A percentile compares a stretch with the other conserved stretches of the same genome.
Evolutionary conservation across 2,329 filamentous ascomycete species (phyloP).

Genomic region (Dothistroma pini): DNA sequence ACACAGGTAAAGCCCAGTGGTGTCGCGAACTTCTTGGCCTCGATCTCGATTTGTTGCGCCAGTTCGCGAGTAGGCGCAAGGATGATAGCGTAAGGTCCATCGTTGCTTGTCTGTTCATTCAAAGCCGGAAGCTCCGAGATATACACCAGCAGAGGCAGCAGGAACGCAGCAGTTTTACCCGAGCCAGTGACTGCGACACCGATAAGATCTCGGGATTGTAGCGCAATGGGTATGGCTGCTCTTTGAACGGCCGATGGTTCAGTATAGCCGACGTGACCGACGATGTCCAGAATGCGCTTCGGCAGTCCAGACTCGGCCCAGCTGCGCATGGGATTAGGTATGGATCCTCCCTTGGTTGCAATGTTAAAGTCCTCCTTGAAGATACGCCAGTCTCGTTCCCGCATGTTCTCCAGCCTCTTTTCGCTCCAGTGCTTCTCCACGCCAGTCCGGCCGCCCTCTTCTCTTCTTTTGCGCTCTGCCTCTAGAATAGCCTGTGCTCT

Average conservation of each 20-base stretch:
- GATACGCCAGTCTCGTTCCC: conserved; percentile 96
- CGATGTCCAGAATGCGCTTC: conserved; percentile 70
- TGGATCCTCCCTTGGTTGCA: conserved; percentile 81
- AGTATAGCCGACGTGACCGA: conserved; percentile 80
- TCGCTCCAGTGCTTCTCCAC: conserved; percentile 95
- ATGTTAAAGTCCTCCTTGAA: conserved; percentile 99
- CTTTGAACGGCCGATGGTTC: conserved; percentile 91
- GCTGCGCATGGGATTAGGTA: conserved; percentile 93
- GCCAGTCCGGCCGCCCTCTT: conserved; percentile 67
- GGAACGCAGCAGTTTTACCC: conserved; percentile 94
- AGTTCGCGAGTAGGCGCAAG: conserved; percentile 94
- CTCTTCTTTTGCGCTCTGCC: conserved; percentile 73
- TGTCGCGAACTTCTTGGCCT: conserved; percentile 86
- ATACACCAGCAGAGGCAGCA: conserved; percentile 88
- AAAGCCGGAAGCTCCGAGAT: conserved; percentile 86
- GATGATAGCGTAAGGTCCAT: conserved; percentile 96
- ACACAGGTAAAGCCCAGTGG: conserved; percentile 93
- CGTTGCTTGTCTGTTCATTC: conserved; percentile 81
- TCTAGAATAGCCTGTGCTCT: conserved; percentile 79
- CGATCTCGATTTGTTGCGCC: conserved; percentile 93
- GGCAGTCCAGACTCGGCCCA: conserved; percentile 87
- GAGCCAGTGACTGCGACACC: conserved; percentile 98
- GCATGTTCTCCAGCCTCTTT: conserved; percentile 89
- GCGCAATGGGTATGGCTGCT: conserved; percentile 89
- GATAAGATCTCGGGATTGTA: conserved; percentile 92